Percentiles rank a stretch among this genome's conserved stretches.
These are phyloP conservation scores for Cenchrus americanus DNA, from an alignment of 176 grass and related monocot genomes.

Conservation along the genomic window DNA sequence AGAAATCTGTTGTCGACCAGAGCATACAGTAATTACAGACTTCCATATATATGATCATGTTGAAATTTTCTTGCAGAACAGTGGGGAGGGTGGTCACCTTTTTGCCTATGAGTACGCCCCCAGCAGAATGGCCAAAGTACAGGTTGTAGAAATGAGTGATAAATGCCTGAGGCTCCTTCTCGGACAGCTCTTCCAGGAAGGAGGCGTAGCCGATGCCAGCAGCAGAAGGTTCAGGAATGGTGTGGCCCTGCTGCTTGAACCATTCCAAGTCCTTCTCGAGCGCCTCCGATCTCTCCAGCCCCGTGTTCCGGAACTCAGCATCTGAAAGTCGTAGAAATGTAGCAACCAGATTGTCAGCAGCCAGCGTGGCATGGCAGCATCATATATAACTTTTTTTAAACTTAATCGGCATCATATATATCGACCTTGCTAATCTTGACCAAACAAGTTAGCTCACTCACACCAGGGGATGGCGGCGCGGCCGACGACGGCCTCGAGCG, in stretches of 20 bases:
- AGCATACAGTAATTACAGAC: neutral
- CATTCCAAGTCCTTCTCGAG: constrained; percentile 80
- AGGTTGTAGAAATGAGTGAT: constrained; percentile 88
- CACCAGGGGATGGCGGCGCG: constrained; percentile 72
- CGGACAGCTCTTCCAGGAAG: constrained; percentile 70
- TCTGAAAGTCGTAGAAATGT: constrained; percentile 52
- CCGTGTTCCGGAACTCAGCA: constrained; percentile 79
- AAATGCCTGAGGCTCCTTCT: constrained; percentile 85
- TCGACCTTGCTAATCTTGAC: too few species aligned
- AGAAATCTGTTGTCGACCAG: constrained; percentile 50
- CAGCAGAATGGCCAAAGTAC: constrained; percentile 91
- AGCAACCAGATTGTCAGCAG: neutral
- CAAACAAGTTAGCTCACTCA: constrained; percentile 33
- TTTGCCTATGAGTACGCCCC: constrained; percentile 90
- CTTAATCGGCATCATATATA: too few species aligned
- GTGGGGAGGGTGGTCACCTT: constrained; percentile 40
- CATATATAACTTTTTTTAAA: too few species aligned
- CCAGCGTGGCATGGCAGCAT: neutral
- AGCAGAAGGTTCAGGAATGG: constrained; percentile 70
- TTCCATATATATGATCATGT: neutral
- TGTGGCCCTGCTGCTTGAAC: constrained; percentile 74
- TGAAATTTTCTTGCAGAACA: neutral
- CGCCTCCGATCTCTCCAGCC: constrained; percentile 83
- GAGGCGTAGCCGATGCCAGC: constrained; percentile 66
- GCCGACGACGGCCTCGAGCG: constrained; percentile 71